Conservation (phyloP, 169 alveolate genomes). For the Cryptosporidium bovis region DNA sequence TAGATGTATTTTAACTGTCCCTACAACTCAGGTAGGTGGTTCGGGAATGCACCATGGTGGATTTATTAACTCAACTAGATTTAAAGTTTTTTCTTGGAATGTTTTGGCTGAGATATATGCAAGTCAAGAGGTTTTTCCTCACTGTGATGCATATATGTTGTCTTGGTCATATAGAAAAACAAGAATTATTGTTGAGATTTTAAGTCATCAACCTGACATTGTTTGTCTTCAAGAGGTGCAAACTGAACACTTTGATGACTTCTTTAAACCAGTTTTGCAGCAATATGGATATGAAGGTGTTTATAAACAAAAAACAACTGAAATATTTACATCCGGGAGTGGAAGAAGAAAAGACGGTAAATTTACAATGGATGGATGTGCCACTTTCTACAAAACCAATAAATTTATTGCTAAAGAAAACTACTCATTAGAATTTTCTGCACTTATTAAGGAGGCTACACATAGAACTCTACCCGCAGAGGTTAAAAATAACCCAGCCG, state of each 20-base stretch:
- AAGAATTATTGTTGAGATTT: conserved; percentile 82
- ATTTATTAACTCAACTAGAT: conserved; percentile 36
- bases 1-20: conserved; percentile 50
- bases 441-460: conserved; percentile 80
- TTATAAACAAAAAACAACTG: conserved; percentile 84
- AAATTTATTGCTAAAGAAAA: conserved; percentile 81
- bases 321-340: conserved; percentile 81
- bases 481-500: conserved; percentile 78
- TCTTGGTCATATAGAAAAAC: conserved; percentile 85
- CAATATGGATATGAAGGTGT: conserved; percentile 82
- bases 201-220: conserved; percentile 81
- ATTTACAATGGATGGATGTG: conserved; percentile 84
- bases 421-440: conserved; percentile 81
- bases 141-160: conserved; percentile 84
- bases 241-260: conserved; percentile 83
- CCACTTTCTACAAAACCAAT: conserved; percentile 80
- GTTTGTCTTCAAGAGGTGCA: conserved; percentile 84
- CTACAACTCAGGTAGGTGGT: conserved; percentile 13
- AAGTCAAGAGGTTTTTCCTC: conserved; percentile 83
- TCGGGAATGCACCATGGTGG: not conserved
- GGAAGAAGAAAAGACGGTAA: conserved; percentile 83
- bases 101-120: conserved; percentile 84
- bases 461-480: conserved; percentile 80
- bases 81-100: conserved; percentile 83
- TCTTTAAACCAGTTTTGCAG: conserved; percentile 79